Evolutionary conservation across 1,139 yeast genomes (phyloP).

Genomic region (Trichomonascaceae sp.): DNA sequence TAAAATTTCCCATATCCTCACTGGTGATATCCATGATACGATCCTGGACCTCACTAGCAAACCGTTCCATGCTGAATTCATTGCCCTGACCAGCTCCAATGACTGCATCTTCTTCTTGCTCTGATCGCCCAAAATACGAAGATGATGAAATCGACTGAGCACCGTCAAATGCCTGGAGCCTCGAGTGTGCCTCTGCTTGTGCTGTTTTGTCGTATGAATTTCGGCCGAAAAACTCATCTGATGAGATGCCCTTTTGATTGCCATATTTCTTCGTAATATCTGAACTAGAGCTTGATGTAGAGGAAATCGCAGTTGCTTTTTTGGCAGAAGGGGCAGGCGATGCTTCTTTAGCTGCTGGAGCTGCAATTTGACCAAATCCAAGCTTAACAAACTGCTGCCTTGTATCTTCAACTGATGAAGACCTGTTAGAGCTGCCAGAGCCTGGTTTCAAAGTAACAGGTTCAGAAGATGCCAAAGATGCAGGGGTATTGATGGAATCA

Average conservation of each 20-base stretch:
- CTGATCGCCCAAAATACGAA: constrained; percentile 87
- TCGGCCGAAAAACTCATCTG: constrained; percentile 90
- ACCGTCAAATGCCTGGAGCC: constrained; percentile 73
- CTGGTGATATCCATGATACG: constrained; percentile 68
- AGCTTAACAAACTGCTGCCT: constrained; percentile 25
- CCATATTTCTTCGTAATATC: constrained; percentile 62
- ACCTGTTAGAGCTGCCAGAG: constrained; percentile 24
- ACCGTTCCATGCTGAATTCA: constrained; percentile 42
- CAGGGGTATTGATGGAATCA: constrained; percentile 31
- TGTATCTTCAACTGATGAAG: constrained; percentile 16
- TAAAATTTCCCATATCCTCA: constrained; percentile 81
- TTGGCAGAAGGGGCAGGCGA: constrained; percentile 18
- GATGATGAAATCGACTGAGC: constrained; percentile 89
- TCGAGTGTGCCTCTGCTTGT: constrained; percentile 69
- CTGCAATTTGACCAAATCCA: constrained; percentile 37
- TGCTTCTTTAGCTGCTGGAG: constrained; percentile 16
- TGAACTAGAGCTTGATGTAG: constrained; percentile 37
- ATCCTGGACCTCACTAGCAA: constrained; percentile 64
- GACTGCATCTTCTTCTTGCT: constrained; percentile 38
- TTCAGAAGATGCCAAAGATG: constrained; percentile 8
- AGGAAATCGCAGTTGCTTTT: constrained; percentile 23
- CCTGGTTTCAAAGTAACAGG: constrained; percentile 14
- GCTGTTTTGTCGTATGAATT: constrained; percentile 75
- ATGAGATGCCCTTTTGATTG: constrained; percentile 85
- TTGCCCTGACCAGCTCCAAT: constrained; percentile 29